Conservation (phyloP, 371 early-diverging fungal species). For the Mucor mucedo region DNA sequence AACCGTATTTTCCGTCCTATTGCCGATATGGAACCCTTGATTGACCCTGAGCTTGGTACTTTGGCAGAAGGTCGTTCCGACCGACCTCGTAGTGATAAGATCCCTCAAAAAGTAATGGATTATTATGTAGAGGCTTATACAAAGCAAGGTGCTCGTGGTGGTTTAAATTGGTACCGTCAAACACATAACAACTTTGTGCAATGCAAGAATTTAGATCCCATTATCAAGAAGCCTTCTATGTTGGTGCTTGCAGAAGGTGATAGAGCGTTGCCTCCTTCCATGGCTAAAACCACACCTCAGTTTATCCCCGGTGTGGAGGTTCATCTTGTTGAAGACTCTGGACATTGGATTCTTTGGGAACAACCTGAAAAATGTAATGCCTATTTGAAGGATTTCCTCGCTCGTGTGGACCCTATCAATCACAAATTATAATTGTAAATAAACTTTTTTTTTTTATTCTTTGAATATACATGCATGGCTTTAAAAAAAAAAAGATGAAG, state of each 20-base stretch:
- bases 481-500: background rate
- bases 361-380: conserved; percentile 43
- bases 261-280: conserved; percentile 46
- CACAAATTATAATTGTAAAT: conserved; percentile 23
- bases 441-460: background rate
- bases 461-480: background rate
- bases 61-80: conserved; percentile 38
- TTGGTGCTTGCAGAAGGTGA: conserved; percentile 52
- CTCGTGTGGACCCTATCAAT: conserved; percentile 29
- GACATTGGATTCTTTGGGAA: conserved; percentile 59
- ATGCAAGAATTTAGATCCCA: conserved; percentile 47
- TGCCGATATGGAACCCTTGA: conserved; percentile 23
- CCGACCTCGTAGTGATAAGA: conserved; percentile 25
- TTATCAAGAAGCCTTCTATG: conserved; percentile 40
- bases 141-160: conserved; percentile 42
- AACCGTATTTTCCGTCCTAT: conserved; percentile 38
- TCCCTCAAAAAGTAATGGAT: conserved; percentile 41
- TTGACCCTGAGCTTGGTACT: conserved; percentile 27
- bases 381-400: conserved; percentile 36
- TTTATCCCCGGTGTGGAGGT: conserved; percentile 43
- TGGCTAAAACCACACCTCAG: conserved; percentile 39
- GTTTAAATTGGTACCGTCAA: conserved; percentile 54
- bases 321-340: conserved; percentile 37
- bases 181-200: conserved; percentile 42
- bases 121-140: conserved; percentile 44